Base-by-base conservation (phyloP, 2,329 filamentous ascomycete species). In the Ophiognomonia clavigignenti-juglandacearum region DNA sequence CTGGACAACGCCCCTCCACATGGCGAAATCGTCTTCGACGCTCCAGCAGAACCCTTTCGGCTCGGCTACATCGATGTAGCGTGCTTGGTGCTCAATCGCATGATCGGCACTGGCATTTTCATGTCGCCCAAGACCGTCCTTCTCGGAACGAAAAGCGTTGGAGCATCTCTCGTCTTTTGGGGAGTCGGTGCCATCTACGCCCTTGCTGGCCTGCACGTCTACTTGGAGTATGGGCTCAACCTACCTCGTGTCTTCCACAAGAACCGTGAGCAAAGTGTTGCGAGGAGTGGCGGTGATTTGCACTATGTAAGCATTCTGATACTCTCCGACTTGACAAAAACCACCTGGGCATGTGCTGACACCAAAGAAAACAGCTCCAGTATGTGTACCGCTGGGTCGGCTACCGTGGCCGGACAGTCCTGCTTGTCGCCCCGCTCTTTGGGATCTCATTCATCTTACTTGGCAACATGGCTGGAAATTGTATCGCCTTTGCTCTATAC, bases 391-490 rank as follows among this genome's bases (percentile, higher is more conserved):
- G 58, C 26, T 63, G 60, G 48, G 65, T 68, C 2, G 58, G 58
- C 1, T 66, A 66, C 23, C 57, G 56, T 16, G 59, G 60, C 31
- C 56, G 60, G 39, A 66, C 64, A 0, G 54, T 65, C 4, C 62
- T 71, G 2, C 53, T 73, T 4, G 60, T 65, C 6, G 71, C 69
- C 1, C 74, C 69, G 40, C 59, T 74, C 10, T 77, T 69, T 50
- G 71, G 66, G 3, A 57, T 73, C 19, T 56, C 62, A 29, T 75
- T 72, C 56, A 65, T 75, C 6, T 53, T 66, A 16, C 56, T 76
- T 6, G 73, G 72, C 13, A 76, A 75, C 51, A 68, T 74, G 54
- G 64, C 70, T 0, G 70, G 70, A 26, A 77, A 78, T 57, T 68
- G 68, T 13, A 64, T 77, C 23, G 63, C 63, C 41, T 76, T 76